phyloP scores from a whole-genome alignment of 2,329 filamentous ascomycete genomes.

The Dichotomopilus funicola region DNA sequence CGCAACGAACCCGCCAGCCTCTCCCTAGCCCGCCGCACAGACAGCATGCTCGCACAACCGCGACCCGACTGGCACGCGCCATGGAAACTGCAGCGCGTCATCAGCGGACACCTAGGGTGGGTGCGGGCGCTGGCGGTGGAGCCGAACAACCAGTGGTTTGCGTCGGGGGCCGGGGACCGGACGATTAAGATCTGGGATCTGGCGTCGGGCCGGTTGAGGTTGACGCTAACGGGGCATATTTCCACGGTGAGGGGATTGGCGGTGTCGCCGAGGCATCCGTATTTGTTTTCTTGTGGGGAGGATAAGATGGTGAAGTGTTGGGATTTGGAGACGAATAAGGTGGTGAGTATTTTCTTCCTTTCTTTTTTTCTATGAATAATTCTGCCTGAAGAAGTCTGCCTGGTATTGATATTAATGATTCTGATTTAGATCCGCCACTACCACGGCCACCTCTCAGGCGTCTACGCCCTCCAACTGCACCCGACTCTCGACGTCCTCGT shows the following conservation, averaged over 20 bases:
- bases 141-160: constrained; percentile 96
- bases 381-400: background rate
- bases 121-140: constrained; percentile 85
- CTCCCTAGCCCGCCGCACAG: constrained; percentile 30
- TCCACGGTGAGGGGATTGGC: constrained; percentile 88
- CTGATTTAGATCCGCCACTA: constrained; percentile 90
- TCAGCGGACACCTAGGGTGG: constrained; percentile 94
- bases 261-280: constrained; percentile 88
- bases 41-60: constrained; percentile 34
- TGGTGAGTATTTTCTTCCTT: constrained; percentile 32
- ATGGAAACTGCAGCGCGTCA: constrained; percentile 97
- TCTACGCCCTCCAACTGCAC: constrained; percentile 89
- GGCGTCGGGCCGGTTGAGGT: constrained; percentile 72
- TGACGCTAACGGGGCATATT: constrained; percentile 91
- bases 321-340: constrained; percentile 99
- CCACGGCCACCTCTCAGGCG: constrained; percentile 91
- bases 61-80: constrained; percentile 95
- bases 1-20: constrained; percentile 32
- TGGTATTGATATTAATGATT: constrained; percentile 1
- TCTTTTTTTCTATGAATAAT: background rate
- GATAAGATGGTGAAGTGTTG: constrained; percentile 99
- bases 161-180: constrained; percentile 86
- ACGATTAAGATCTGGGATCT: constrained; percentile 99
- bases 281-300: constrained; percentile 95
- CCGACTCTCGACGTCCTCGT: constrained; percentile 91